Percentiles rank a stretch among this genome's conserved stretches.
These are phyloP conservation scores for Silene uniflora DNA, from an alignment of 148 eudicot species.

Conservation along the genomic window DNA sequence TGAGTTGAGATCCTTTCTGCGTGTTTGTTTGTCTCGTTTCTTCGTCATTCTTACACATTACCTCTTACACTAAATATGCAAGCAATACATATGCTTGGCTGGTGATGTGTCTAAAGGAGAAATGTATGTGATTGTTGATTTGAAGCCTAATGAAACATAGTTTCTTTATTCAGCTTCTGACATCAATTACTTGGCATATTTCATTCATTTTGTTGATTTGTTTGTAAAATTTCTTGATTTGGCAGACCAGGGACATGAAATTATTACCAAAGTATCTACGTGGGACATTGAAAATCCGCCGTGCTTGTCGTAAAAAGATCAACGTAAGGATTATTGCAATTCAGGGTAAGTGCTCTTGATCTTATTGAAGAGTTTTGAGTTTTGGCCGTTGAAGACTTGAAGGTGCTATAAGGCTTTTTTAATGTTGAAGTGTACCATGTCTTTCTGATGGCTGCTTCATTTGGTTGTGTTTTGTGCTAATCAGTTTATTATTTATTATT, in stretches of 20 bases:
- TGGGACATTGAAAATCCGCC: slow-evolving; percentile 44
- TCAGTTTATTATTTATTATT: not conserved
- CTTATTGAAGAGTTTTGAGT: not conserved
- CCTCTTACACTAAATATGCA: too few species aligned
- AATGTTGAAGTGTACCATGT: not conserved
- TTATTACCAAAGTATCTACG: slow-evolving; percentile 61
- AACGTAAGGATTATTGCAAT: slow-evolving; percentile 72
- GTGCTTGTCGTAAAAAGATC: slow-evolving; percentile 72
- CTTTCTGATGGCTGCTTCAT: not conserved
- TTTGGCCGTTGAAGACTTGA: not conserved
- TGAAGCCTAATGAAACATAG: not conserved
- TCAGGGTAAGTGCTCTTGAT: slow-evolving; percentile 40
- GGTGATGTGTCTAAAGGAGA: too few species aligned
- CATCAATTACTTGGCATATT: not conserved
- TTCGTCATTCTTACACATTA: too few species aligned
- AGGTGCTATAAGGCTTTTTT: too few species aligned
- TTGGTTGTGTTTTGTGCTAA: too few species aligned
- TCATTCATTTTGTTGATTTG: not conserved
- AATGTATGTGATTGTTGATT: too few species aligned
- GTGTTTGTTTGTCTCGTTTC: too few species aligned
- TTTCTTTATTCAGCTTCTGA: not conserved
- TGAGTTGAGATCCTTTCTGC: too few species aligned
- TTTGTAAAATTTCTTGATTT: slow-evolving; percentile 10
- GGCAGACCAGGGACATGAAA: slow-evolving; percentile 81
- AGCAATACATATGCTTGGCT: too few species aligned